phyloP scores from a whole-genome alignment of 2,329 filamentous ascomycete species.

The Neophaeococcomyces aloes region DNA sequence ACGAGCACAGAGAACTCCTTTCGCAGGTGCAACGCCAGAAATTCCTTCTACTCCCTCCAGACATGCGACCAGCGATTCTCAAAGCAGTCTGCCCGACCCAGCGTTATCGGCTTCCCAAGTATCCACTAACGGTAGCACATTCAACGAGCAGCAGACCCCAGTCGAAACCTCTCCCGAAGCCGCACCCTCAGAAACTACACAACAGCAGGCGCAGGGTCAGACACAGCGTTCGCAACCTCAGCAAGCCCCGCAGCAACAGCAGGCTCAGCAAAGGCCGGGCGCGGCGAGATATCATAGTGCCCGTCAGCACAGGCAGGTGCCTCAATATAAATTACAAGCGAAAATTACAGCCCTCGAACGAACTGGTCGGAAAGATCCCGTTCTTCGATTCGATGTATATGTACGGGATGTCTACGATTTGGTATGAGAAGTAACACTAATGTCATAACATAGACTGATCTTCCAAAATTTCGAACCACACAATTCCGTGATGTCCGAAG shows the following conservation, averaged over 20 bases:
- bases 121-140: conserved; percentile 16
- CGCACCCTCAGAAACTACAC: conserved; percentile 20
- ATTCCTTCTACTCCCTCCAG: conserved; percentile 31
- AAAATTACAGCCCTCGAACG: conserved; percentile 92
- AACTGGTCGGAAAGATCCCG: conserved; percentile 88
- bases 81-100: conserved; percentile 18
- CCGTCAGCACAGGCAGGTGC: conserved; percentile 41
- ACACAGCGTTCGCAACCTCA: conserved; percentile 18
- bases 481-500: conserved; percentile 96
- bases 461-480: conserved; percentile 94
- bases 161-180: conserved; percentile 10
- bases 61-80: conserved; percentile 18
- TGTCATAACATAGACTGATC: conserved; percentile 62
- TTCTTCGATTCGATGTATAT: conserved; percentile 90
- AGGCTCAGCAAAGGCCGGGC: conserved; percentile 22
- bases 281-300: conserved; percentile 41
- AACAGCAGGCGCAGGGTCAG: conserved; percentile 31
- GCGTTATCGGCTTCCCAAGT: neutral
- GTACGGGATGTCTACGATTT: conserved; percentile 45
- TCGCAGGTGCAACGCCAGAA: conserved; percentile 30
- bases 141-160: conserved; percentile 25
- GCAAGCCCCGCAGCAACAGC: conserved; percentile 20
- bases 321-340: conserved; percentile 75
- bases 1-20: conserved; percentile 38
- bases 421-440: conserved; percentile 8